Percentiles rank a stretch among this genome's conserved stretches.
phyloP scores from a whole-genome alignment of 1,284 basidiomycete species.

The Bjerkandera adusta region DNA sequence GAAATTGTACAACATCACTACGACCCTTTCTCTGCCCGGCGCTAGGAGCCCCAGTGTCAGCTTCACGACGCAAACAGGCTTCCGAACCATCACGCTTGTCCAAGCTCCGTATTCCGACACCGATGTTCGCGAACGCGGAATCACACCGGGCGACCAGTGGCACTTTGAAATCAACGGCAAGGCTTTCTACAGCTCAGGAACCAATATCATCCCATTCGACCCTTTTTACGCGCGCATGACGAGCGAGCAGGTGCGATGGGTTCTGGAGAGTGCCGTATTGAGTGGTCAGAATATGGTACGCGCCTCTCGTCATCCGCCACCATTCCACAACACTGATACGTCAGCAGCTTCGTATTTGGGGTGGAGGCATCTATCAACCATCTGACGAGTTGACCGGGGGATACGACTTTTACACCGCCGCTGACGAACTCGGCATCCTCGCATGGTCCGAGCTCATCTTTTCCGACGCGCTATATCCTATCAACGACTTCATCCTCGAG shows the following conservation, averaged over 20 bases:
- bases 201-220: constrained; percentile 60
- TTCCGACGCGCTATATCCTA: constrained; percentile 57
- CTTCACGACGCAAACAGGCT: constrained; percentile 48
- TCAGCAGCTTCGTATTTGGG: constrained; percentile 53
- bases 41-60: constrained; percentile 16
- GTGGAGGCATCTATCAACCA: constrained; percentile 44
- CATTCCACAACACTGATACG: neutral
- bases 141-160: constrained; percentile 59
- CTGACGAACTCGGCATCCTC: constrained; percentile 62
- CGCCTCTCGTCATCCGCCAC: neutral
- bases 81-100: constrained; percentile 53
- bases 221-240: constrained; percentile 54
- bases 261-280: constrained; percentile 51
- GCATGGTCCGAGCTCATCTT: constrained; percentile 68
- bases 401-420: constrained; percentile 57
- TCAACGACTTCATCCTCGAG: constrained; percentile 51
- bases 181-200: constrained; percentile 52
- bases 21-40: constrained; percentile 23
- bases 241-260: constrained; percentile 51
- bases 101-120: constrained; percentile 45
- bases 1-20: constrained; percentile 50
- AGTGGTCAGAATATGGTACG: constrained; percentile 62
- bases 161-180: constrained; percentile 58
- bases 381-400: constrained; percentile 42
- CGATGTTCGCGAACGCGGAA: constrained; percentile 44